These are phyloP conservation scores for Dryadomyces quercivorus DNA, from an alignment of 2,329 filamentous ascomycete species.

Conservation along the genomic window DNA sequence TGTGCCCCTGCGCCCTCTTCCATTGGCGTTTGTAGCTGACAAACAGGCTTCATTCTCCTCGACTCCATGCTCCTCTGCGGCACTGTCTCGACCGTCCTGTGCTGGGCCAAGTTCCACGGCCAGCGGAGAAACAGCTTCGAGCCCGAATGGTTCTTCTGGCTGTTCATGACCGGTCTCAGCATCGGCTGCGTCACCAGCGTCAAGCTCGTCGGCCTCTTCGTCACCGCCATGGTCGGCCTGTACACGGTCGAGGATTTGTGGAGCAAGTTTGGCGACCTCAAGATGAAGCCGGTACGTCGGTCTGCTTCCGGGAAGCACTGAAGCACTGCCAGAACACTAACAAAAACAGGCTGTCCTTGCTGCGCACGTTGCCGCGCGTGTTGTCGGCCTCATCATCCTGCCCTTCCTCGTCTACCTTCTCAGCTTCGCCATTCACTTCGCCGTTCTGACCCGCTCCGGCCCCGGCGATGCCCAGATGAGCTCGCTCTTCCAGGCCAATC, in stretches of 20 bases:
- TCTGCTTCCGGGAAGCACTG: too few relatives aligned
- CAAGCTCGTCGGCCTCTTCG: conserved; percentile 95
- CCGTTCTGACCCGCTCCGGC: conserved; percentile 83
- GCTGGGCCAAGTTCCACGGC: conserved; percentile 94
- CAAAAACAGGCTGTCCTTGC: conserved; percentile 22
- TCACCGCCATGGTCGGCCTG: conserved; percentile 84
- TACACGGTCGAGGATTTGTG: conserved; percentile 96
- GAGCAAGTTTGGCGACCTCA: conserved; percentile 92
- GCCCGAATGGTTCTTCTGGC: conserved; percentile 86
- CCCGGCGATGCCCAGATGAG: conserved; percentile 99
- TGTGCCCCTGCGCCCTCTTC: background rate
- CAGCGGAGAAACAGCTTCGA: conserved; percentile 79
- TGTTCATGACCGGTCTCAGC: conserved; percentile 84
- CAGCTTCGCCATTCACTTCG: conserved; percentile 90
- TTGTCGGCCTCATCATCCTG: conserved; percentile 77
- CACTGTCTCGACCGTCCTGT: conserved; percentile 93
- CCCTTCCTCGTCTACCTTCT: conserved; percentile 89
- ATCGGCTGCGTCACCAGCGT: conserved; percentile 98
- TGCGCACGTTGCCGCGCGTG: conserved; percentile 67
- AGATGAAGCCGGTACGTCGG: conserved; percentile 65
- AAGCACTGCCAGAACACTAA: too few relatives aligned
- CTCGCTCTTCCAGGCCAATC: conserved; percentile 95
- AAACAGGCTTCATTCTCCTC: conserved; percentile 66
- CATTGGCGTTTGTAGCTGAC: background rate
- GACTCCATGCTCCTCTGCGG: conserved; percentile 98